Evolutionary conservation across 768 basidiomycete genomes (phyloP).

Genomic region (Trametes cingulata): DNA sequence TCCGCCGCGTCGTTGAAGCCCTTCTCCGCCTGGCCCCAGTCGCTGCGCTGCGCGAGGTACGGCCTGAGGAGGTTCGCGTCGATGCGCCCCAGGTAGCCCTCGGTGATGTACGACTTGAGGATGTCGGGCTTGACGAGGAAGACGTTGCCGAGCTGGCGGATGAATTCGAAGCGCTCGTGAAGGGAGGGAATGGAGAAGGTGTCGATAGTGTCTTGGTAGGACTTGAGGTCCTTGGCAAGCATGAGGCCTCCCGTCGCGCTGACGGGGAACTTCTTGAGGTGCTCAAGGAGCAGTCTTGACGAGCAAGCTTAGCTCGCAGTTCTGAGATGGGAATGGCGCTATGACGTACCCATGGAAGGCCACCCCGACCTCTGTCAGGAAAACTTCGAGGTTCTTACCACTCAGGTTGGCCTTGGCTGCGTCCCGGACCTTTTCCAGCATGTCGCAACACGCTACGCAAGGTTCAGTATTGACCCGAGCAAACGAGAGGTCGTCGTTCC

Average conservation of each 20-base stretch:
- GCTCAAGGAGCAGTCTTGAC: slow-evolving; percentile 83
- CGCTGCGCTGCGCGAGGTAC: slow-evolving; percentile 86
- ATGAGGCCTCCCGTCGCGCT: slow-evolving; percentile 96
- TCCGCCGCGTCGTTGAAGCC: slow-evolving; percentile 65
- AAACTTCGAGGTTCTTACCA: slow-evolving; percentile 91
- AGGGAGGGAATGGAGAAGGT: slow-evolving; percentile 83
- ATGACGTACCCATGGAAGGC: slow-evolving; percentile 80
- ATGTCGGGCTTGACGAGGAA: slow-evolving; percentile 97
- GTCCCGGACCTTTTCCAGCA: slow-evolving; percentile 79
- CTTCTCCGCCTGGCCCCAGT: slow-evolving; percentile 87
- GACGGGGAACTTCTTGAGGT: slow-evolving; percentile 94
- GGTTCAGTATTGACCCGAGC: slow-evolving; percentile 95
- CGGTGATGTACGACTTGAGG: slow-evolving; percentile 92
- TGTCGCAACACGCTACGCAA: slow-evolving; percentile 82
- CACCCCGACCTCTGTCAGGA: slow-evolving; percentile 91
- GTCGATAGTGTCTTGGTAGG: slow-evolving; percentile 88
- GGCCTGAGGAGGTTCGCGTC: slow-evolving; percentile 85
- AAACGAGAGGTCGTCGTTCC: slow-evolving; percentile 94
- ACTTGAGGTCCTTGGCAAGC: slow-evolving; percentile 98
- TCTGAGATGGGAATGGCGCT: background rate
- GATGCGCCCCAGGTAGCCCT: slow-evolving; percentile 90
- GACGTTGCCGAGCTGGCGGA: slow-evolving; percentile 94
- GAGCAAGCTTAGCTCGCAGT: background rate
- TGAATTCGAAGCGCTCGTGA: slow-evolving; percentile 95
- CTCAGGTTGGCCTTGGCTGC: slow-evolving; percentile 73